These are phyloP conservation scores for Candida yuanshanica DNA, from an alignment of 805 yeast species.

Conservation along the genomic window DNA sequence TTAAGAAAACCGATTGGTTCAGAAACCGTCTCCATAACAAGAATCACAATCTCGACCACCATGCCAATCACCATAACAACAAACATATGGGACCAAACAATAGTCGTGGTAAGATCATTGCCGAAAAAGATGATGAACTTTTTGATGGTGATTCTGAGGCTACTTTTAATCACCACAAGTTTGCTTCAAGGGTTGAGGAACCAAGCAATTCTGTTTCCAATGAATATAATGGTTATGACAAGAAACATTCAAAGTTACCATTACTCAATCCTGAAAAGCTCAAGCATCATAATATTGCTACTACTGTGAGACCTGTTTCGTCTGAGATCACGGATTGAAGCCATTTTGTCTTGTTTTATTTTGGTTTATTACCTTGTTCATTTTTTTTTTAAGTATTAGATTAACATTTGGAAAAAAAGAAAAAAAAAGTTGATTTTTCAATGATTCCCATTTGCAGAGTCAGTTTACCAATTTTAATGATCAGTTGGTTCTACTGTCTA, in stretches of 20 bases:
- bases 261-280: not conserved
- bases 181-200: constrained; percentile 20
- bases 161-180: constrained; percentile 14
- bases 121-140: constrained; percentile 7
- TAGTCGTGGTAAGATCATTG: not conserved
- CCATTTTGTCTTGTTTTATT: not conserved
- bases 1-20: constrained; percentile 29
- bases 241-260: not conserved
- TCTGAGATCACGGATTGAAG: not conserved
- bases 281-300: not conserved
- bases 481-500: not conserved
- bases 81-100: not conserved
- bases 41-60: not conserved
- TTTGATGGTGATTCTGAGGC: constrained; percentile 22
- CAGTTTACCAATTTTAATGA: not conserved
- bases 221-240: not conserved
- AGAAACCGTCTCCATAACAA: constrained; percentile 3
- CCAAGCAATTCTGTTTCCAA: not conserved
- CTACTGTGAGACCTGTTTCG: not conserved
- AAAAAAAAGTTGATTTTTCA: too few relatives aligned
- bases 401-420: too few relatives aligned
- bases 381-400: not conserved
- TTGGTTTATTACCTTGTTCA: not conserved
- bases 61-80: not conserved
- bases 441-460: not conserved